phyloP scores from a whole-genome alignment of 495 filamentous ascomycete species.

The Sordaria brevicollis region DNA sequence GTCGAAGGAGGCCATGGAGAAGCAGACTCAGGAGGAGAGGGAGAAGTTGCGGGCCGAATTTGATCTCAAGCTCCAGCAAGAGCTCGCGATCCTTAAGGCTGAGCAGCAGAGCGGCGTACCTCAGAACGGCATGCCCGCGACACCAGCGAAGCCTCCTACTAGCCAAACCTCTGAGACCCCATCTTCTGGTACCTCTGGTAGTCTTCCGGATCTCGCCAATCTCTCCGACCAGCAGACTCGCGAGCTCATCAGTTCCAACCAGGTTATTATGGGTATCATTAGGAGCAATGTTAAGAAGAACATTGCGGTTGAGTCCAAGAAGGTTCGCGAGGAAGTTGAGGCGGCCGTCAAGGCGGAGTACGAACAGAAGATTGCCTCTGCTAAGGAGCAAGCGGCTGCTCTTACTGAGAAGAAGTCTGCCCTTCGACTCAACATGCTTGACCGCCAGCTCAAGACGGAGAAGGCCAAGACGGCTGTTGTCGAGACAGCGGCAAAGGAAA shows the following conservation, averaged over 20 bases:
- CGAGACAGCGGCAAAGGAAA: constrained; percentile 69
- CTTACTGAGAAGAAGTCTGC: constrained; percentile 54
- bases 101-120: constrained; percentile 32
- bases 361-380: constrained; percentile 39
- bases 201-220: constrained; percentile 27
- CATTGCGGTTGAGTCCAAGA: constrained; percentile 48
- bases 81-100: constrained; percentile 43
- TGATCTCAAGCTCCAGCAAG: constrained; percentile 55
- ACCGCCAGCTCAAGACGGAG: constrained; percentile 52
- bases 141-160: constrained; percentile 19
- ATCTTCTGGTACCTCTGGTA: constrained; percentile 20
- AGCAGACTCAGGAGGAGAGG: constrained; percentile 39
- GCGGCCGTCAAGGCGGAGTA: constrained; percentile 29
- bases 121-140: constrained; percentile 26
- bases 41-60: constrained; percentile 50
- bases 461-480: constrained; percentile 69
- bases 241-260: constrained; percentile 53
- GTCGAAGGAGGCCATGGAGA: constrained; percentile 36
- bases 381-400: constrained; percentile 41
- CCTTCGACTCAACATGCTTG: constrained; percentile 70
- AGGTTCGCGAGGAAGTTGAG: constrained; percentile 43
- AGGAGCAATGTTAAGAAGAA: constrained; percentile 54
- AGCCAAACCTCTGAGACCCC: constrained; percentile 21
- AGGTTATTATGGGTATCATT: constrained; percentile 55
- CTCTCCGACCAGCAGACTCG: constrained; percentile 53